Conservation (phyloP, 2,329 filamentous ascomycete genomes). For the Rasamsonia emersonii region DNA sequence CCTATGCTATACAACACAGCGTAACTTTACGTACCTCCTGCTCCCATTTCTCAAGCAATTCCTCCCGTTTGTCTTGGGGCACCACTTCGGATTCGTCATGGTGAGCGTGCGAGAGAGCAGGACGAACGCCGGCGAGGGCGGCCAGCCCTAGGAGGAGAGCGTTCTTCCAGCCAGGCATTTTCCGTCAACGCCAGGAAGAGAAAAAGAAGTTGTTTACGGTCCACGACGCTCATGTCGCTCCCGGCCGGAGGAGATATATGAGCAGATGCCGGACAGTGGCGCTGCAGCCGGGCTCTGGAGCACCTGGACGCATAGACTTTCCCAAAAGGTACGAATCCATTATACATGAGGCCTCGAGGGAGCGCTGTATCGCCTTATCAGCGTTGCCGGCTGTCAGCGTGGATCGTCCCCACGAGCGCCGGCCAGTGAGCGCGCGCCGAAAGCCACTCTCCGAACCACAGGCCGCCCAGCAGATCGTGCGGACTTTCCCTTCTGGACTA, state of each 20-base stretch:
- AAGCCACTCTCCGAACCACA: not conserved
- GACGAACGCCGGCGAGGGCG: constrained; percentile 20
- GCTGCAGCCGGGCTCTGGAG: not conserved
- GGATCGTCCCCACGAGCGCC: not conserved
- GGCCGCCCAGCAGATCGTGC: constrained; percentile 18
- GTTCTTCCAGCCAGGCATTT: no score
- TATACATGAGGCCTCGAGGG: no score
- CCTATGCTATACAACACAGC: constrained; percentile 1
- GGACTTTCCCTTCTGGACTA: constrained; percentile 29
- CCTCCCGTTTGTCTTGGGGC: constrained; percentile 31
- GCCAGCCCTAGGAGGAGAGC: constrained; percentile 19
- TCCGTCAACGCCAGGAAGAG: no score
- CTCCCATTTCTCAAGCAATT: constrained; percentile 40
- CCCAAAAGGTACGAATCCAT: constrained; percentile 7
- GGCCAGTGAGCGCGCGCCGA: constrained; percentile 1
- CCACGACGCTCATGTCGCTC: no score
- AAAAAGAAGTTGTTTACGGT: no score
- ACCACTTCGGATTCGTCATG: constrained; percentile 33
- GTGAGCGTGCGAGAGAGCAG: constrained; percentile 26
- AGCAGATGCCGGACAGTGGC: not conserved
- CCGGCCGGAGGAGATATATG: constrained; percentile 3
- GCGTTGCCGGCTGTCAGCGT: no score
- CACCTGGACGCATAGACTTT: constrained; percentile 7
- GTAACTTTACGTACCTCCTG: constrained; percentile 32
- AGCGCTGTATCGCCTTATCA: no score